Base-by-base conservation (phyloP, 2,329 filamentous ascomycete genomes). In the Aspergillus floridensis region DNA sequence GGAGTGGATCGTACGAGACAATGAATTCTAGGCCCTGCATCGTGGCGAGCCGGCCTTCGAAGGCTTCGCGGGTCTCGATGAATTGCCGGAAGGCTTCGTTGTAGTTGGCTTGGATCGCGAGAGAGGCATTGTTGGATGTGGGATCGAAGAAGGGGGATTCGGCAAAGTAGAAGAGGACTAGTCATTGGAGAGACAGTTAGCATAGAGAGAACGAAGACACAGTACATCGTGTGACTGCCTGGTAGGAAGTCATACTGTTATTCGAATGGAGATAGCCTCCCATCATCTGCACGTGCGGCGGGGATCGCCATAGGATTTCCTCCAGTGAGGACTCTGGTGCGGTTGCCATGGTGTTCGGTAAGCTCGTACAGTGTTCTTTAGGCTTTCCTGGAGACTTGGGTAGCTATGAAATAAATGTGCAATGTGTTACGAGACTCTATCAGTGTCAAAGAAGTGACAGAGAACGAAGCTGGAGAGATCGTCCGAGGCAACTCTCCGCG, bases 101-200 rank as follows among this genome's bases (percentile, higher is more conserved):
- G 63, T 76, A 77, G 59, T 74, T 78, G 12, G 80, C 77, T 68
- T 86, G 84, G 24, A 78, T 77, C 63, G 82, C 74, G 53, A 84
- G 74, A 10, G 84, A 78, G 62, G 82, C 81, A 73, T 88, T 88
- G 72, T 87, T 87, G 61, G 82, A 85, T 14, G 79, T 81, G 24
- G 76, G 73, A 62, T 88, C 86, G 71, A 86, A 87, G 77, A 86
- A 88, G n/a, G 84, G 84, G 1, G 84, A 86, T 65, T 83, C 79
- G 58, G 79, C 79, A 69, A 88, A 86, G 72, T 88, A 88, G 68
- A 83, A 84, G 57, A 87, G 80, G 48, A 88, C 79, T 84, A 54
- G 4, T 35, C 16, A 54, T 8, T 19, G 2, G 11, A 53, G 2
- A 24, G 58, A 24, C 44, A 22, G 53, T 52, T 50, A 38, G 50